These are phyloP conservation scores for Argentina anserina DNA, from an alignment of 306 rosid genomes.

Conservation along the genomic window DNA sequence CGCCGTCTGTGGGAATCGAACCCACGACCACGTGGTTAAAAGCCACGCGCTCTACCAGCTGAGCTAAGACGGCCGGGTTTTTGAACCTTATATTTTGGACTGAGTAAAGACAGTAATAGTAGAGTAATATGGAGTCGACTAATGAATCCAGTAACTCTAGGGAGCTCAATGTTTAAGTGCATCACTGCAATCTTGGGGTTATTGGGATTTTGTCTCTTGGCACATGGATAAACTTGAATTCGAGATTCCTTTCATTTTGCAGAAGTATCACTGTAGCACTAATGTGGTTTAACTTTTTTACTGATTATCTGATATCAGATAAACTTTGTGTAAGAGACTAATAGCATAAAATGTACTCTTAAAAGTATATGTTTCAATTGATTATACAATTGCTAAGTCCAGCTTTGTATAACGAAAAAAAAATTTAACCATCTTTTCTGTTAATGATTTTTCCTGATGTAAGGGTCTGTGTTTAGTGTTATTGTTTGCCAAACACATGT, in stretches of 20 bases:
- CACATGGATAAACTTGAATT: background rate
- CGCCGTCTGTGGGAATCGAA: no score
- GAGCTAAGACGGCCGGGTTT: no score
- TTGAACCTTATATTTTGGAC: background rate
- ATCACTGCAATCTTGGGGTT: background rate
- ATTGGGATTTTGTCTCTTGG: background rate
- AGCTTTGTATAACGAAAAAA: no score
- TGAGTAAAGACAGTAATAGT: background rate
- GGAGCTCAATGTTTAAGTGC: background rate
- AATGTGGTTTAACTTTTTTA: background rate
- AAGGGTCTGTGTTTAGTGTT: conserved; percentile 2
- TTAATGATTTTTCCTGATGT: background rate
- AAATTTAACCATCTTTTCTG: background rate
- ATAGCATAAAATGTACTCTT: background rate
- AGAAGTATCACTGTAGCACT: background rate
- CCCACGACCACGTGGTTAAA: no score
- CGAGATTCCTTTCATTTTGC: background rate
- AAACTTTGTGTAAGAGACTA: background rate
- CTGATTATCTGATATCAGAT: background rate
- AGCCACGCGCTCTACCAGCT: no score
- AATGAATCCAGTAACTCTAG: background rate
- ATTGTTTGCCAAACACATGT: background rate
- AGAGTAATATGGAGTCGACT: background rate
- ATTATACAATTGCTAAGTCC: no score
- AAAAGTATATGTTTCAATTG: background rate